Base-by-base conservation (phyloP, 495 filamentous ascomycete species). In the Penicillium argentinense region DNA sequence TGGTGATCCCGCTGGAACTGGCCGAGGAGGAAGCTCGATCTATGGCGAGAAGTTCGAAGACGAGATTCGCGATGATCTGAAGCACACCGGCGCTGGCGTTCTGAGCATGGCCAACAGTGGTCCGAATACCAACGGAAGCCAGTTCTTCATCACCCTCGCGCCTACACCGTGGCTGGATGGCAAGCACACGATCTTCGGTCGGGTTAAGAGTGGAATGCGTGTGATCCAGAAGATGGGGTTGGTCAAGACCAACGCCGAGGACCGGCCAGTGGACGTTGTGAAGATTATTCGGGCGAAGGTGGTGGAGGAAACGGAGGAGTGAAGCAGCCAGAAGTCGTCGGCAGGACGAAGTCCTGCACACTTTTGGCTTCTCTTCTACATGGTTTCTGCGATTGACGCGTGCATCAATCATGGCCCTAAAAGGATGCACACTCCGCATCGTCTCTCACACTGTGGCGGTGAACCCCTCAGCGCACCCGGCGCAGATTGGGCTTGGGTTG, bases 161-260 rank as follows among this genome's bases (percentile, higher is more conserved):
- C 95, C 95, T 3, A 93, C 95, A 14, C 93, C 93, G 2, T 97
- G 93, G 93, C 70, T 98, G 48, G 95, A 98, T 69, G 91, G 90
- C 21, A 96, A 96, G 66, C 93, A 98, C 68, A 96, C 93, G 5
- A 96, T 98, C 54, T 98, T 98, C 63, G 93, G 95, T 7, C 72
- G 95, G 32, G 90, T 98, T 18, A 93, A 89, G 69, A 82, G 68
- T 45, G 93, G 93, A 6, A 81, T 98, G 77, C 68, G 75, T 26
- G 75, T 95, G 6, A 86, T 98, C 30, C 83, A 89, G 73, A 76
- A 91, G 42, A 90, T 98, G 85, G 95, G 93, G 3, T 64, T 93
- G 46, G 90, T 95, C 28, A 93, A 88, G 76, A 96, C 89, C 2
- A 89, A 82, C 13, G 59, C 56, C 13, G 87, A 89, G 47, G 93